phyloP scores from a whole-genome alignment of 495 filamentous ascomycete genomes.

The Lepraria neglecta region DNA sequence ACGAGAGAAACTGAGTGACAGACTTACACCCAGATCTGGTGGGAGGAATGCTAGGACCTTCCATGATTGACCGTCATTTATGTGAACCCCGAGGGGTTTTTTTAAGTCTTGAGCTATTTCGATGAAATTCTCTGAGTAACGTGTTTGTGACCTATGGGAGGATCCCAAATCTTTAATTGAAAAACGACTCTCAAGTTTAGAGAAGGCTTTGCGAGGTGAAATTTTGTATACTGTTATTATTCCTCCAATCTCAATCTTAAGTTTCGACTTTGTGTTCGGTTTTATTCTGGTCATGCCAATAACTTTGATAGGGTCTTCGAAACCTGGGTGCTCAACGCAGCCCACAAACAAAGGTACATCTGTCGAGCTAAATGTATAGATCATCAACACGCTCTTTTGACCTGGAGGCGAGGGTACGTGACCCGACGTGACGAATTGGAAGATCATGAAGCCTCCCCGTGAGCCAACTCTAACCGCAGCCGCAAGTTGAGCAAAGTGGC shows the following conservation, averaged over 20 bases:
- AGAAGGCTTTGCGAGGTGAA: conserved; percentile 1
- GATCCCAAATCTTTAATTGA: not conserved
- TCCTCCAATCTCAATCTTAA: not conserved
- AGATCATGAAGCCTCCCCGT: not conserved
- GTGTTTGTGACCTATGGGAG: not conserved
- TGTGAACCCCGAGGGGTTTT: not conserved
- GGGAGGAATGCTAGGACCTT: not conserved
- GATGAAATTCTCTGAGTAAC: not conserved
- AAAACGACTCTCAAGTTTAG: not conserved
- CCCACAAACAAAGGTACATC: conserved; percentile 10
- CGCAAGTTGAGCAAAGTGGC: too few relatives aligned
- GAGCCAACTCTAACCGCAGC: not conserved
- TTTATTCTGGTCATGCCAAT: not conserved
- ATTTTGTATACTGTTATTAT: not conserved
- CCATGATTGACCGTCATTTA: not conserved
- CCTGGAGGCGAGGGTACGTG: not conserved
- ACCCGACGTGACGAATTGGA: not conserved
- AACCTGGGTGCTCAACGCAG: not conserved
- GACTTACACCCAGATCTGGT: not conserved
- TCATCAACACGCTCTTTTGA: not conserved
- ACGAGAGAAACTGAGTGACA: not conserved
- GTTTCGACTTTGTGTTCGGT: not conserved
- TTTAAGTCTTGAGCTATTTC: not conserved
- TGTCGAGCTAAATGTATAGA: conserved; percentile 10
- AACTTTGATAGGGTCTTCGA: not conserved